These are phyloP conservation scores for Mollisiaceae sp. DNA, from an alignment of 2,329 filamentous ascomycete species.

Conservation along the genomic window DNA sequence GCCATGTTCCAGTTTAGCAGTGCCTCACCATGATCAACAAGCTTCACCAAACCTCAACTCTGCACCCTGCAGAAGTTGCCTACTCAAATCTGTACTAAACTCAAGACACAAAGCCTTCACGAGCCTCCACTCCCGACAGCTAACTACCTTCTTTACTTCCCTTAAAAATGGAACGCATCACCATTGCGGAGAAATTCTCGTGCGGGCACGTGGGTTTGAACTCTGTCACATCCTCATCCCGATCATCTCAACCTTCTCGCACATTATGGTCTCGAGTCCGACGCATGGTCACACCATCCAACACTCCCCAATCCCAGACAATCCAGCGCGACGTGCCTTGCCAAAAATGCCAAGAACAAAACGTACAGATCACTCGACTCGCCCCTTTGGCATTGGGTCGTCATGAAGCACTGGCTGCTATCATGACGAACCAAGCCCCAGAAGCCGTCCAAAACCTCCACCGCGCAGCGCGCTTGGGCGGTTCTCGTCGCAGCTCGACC, in stretches of 20 bases:
- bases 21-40: neutral
- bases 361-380: neutral
- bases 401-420: neutral
- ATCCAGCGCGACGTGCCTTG: neutral
- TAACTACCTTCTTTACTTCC: neutral
- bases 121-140: neutral
- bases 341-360: neutral
- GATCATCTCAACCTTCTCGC: neutral
- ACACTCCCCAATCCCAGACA: neutral
- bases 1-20: neutral
- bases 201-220: neutral
- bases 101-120: neutral
- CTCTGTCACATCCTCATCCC: neutral
- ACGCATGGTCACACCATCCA: neutral
- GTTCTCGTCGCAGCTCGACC: neutral
- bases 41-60: neutral
- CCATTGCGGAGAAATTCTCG: neutral
- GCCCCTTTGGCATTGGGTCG: neutral
- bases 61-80: neutral
- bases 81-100: neutral
- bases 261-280: slow-evolving; percentile 1
- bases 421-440: neutral
- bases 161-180: neutral
- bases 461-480: neutral
- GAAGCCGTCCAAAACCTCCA: neutral